Percentiles rank a stretch among this genome's conserved stretches.
Conservation (phyloP, 2,329 filamentous ascomycete genomes). For the Cyclaneusma minus region DNA sequence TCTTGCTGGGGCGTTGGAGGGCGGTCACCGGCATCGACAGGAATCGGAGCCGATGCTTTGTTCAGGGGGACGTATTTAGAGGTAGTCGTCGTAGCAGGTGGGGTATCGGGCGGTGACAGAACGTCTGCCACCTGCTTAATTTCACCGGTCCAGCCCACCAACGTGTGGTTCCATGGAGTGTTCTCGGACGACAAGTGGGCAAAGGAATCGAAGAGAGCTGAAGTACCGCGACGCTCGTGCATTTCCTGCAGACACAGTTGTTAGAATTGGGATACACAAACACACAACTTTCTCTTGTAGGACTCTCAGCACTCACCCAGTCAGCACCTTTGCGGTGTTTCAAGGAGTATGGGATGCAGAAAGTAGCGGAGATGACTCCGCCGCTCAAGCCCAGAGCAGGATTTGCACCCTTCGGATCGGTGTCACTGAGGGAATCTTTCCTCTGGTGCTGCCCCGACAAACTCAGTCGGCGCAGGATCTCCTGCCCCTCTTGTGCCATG, state of each 20-base stretch:
- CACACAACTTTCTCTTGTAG: no score
- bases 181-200: slow-evolving; percentile 72
- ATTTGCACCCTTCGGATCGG: slow-evolving; percentile 33
- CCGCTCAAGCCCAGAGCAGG: slow-evolving; percentile 43
- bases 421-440: slow-evolving; percentile 34
- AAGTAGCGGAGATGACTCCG: slow-evolving; percentile 52
- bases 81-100: slow-evolving; percentile 30
- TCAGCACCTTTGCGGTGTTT: slow-evolving; percentile 41
- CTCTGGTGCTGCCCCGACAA: slow-evolving; percentile 19
- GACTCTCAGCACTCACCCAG: slow-evolving; percentile 33
- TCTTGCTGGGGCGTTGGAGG: slow-evolving; percentile 44
- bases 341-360: slow-evolving; percentile 44
- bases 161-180: slow-evolving; percentile 77
- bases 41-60: slow-evolving; percentile 65
- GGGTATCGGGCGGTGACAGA: slow-evolving; percentile 29
- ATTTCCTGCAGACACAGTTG: slow-evolving; percentile 40
- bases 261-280: background rate
- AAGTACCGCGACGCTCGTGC: slow-evolving; percentile 67
- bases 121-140: slow-evolving; percentile 38
- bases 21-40: slow-evolving; percentile 45
- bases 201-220: slow-evolving; percentile 84
- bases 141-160: slow-evolving; percentile 93
- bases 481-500: slow-evolving; percentile 22
- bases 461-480: slow-evolving; percentile 28
- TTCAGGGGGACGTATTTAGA: slow-evolving; percentile 39